Evolutionary conservation across 768 basidiomycete species (phyloP), one percentile per base, ranked within the genome.

Genomic region (Agaricus sinodeliciosus): DNA sequence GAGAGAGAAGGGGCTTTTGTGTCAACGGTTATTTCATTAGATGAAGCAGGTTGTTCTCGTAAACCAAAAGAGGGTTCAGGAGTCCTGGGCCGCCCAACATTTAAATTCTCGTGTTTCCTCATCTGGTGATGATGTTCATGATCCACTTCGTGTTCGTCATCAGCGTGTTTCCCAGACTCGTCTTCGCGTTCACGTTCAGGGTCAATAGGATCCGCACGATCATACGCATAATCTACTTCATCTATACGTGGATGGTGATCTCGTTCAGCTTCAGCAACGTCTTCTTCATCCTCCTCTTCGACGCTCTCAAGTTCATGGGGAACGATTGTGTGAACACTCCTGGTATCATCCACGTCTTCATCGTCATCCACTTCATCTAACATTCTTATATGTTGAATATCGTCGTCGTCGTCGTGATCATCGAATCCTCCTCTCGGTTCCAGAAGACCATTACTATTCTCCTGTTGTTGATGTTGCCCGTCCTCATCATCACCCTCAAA

Each of bases 261-360:
- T 16, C 54, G 50, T 15, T 56, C 59, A 4, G 53, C 62, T n/a
- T 56, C 55, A 4, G 56, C 64, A n/a, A 70, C 51, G 62, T 78
- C 72, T 46, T 81, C 82, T 58, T 89, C 87, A 50, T 87, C 84
- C 59, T 85, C 86, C 60, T 89, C 87, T 0, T 84, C 84, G 0
- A 88, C 84, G 3, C 79, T 73, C 62, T 87, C 89, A 6, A 87
- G 68, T 43, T 83, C 79, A 54, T 86, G 85, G 2, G 84, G 75
- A 2, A 82, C 72, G 40, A 90, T 72, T 0, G 93, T 96, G 13
- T 71, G 65, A 1, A 94, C 74, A 60, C 91, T 94, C 28, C 79
- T 62, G 4, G 79, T 69, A 59, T 93, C 87, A 55, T 87, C 87
- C 9, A 85, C 82, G 28, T 82, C 84, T 22, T 87, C 57, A n/a